Evolutionary conservation across 495 filamentous ascomycete genomes (phyloP).

Genomic region (Aspergillus asperescens): DNA sequence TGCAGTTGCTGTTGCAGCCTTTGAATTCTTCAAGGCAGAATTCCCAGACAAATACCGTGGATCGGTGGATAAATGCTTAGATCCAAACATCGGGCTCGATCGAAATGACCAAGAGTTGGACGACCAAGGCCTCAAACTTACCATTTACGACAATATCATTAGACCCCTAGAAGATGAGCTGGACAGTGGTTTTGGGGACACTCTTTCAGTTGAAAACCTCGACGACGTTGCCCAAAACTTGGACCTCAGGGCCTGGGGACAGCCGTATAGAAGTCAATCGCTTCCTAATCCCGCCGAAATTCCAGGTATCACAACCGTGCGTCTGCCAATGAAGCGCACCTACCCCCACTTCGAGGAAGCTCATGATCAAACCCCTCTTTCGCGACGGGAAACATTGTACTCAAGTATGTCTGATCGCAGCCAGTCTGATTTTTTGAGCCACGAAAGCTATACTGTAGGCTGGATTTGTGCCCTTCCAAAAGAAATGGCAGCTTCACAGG

Average conservation of each 20-base stretch:
- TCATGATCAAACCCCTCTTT: not conserved
- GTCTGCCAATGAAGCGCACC: not conserved
- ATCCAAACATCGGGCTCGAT: constrained; percentile 8
- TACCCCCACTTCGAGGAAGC: not conserved
- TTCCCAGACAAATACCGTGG: constrained; percentile 10
- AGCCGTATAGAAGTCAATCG: not conserved
- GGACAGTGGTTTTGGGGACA: constrained; percentile 9
- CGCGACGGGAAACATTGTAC: not conserved
- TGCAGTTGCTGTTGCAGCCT: constrained; percentile 1
- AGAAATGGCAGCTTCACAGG: constrained; percentile 36
- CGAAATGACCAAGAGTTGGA: constrained; percentile 5
- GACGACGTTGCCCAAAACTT: constrained; percentile 9
- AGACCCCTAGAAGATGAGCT: constrained; percentile 11
- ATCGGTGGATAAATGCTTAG: constrained; percentile 10
- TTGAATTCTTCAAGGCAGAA: constrained; percentile 6
- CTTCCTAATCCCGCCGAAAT: not conserved
- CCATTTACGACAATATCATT: constrained; percentile 11
- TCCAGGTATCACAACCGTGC: not conserved
- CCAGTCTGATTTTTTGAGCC: not conserved
- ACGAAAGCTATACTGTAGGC: constrained; percentile 41
- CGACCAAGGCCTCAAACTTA: constrained; percentile 1
- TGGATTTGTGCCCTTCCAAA: constrained; percentile 42
- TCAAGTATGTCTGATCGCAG: not conserved
- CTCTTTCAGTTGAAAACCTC: constrained; percentile 4
- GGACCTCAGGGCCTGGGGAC: constrained; percentile 10